A percentile compares a stretch with the other conserved stretches of the same genome.
Evolutionary conservation across 208 protist genomes (phyloP).

Genomic region (Crithidia sp.): DNA sequence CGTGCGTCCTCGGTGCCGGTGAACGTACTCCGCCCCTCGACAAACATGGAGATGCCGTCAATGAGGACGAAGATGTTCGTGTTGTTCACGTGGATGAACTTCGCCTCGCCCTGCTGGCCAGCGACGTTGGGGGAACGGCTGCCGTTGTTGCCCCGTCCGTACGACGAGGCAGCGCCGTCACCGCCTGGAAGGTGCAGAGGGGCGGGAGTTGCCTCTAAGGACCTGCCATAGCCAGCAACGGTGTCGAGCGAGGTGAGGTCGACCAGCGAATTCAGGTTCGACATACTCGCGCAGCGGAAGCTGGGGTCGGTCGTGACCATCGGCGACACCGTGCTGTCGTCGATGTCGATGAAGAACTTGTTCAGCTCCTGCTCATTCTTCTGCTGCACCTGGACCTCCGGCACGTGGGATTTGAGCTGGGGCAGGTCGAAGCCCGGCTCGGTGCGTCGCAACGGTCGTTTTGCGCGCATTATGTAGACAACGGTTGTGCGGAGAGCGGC

Average conservation of each 20-base stretch:
- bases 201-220: neutral
- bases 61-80: slow-evolving; percentile 90
- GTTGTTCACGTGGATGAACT: slow-evolving; percentile 91
- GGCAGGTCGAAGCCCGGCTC: slow-evolving; percentile 53
- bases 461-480: slow-evolving; percentile 41
- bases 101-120: slow-evolving; percentile 29
- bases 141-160: neutral
- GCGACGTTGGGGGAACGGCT: neutral
- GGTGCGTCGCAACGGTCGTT: slow-evolving; percentile 34
- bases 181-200: neutral
- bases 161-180: neutral
- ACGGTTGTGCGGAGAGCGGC: too few relatives aligned
- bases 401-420: slow-evolving; percentile 50
- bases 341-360: slow-evolving; percentile 80
- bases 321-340: slow-evolving; percentile 75
- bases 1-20: slow-evolving; percentile 61
- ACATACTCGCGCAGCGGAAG: slow-evolving; percentile 20
- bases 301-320: slow-evolving; percentile 65
- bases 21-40: slow-evolving; percentile 78
- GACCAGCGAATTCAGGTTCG: slow-evolving; percentile 18
- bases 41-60: slow-evolving; percentile 89
- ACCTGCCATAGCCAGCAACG: neutral
- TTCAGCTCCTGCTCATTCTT: slow-evolving; percentile 66
- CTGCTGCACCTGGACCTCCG: slow-evolving; percentile 75
- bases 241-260: slow-evolving; percentile 8